phyloP scores from a whole-genome alignment of 768 basidiomycete species.

The Austroboletus festivus region DNA sequence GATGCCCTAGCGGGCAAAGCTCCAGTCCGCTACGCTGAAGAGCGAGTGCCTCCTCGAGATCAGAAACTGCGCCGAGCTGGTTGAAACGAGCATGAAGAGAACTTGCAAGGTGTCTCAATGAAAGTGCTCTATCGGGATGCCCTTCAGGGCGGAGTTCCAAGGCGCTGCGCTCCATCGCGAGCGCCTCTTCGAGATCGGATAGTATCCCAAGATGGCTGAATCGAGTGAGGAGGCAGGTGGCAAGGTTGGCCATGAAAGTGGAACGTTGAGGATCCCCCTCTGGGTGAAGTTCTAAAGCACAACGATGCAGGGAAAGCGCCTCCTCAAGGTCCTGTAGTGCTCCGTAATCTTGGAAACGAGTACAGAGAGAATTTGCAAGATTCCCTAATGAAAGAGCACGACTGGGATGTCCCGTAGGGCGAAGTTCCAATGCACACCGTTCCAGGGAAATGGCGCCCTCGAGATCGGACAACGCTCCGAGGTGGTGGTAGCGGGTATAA shows the following conservation, averaged over 20 bases:
- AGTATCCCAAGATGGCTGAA: neutral
- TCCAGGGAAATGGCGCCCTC: neutral
- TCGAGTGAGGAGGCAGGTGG: neutral
- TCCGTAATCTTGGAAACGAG: neutral
- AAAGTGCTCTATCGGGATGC: neutral
- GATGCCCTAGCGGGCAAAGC: neutral
- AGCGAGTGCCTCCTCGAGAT: conserved; percentile 4
- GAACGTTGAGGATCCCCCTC: neutral
- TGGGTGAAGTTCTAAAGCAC: neutral
- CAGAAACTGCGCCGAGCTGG: neutral
- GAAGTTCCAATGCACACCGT: neutral
- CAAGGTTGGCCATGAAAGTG: neutral
- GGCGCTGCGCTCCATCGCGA: neutral
- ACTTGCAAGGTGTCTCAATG: neutral
- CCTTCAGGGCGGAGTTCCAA: neutral
- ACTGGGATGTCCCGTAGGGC: neutral
- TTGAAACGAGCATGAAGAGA: neutral
- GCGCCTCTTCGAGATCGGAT: neutral
- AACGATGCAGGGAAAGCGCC: neutral
- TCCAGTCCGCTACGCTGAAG: neutral
- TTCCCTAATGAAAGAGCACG: neutral
- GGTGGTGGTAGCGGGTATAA: neutral
- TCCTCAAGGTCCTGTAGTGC: neutral
- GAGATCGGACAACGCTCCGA: neutral
- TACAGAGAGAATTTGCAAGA: neutral